Evolutionary conservation across 2,329 filamentous ascomycete genomes (phyloP), one percentile per base, ranked within the genome.

Genomic region (Trichoderma brevicompactum): DNA sequence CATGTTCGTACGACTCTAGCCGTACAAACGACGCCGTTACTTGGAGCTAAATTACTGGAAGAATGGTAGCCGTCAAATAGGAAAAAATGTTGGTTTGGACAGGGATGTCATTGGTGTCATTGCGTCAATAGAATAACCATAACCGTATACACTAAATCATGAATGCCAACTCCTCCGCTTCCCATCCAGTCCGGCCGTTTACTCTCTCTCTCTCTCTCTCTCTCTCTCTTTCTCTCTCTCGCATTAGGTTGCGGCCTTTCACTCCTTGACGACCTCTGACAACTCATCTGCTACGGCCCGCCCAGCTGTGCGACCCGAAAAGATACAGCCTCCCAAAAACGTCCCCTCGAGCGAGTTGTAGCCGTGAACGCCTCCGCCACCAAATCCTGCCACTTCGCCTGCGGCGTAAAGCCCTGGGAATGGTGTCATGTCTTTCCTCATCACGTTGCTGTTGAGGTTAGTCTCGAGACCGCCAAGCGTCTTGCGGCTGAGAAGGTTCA

Each of bases 311-410:
- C 85, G 75, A 0, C 86, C 86, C 0, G 85, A 87, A 69, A 88
- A 88, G 69, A 88, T 87, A 66, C 86, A 88, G 0, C 86, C 86
- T 13, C 86, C 86, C 4, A 88, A 69, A 70, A 88, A 88, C 0
- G 86, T 88, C 0, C 86, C 86, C 73, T 88, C 86, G 41, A 88
- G 81, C 1, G 86, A 83, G 69, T 79, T 86, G 69, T 88, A 88
- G 0, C 86, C 86, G 68, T 88, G 86, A 0, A 88, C 83, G 15
- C 86, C 86, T 2, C 86, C 86, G 2, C 86, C 86, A 0, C 86
- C 86, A 65, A 88, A 88, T 0, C 86, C 86, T 0, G 85, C 85
- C 1, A 78, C 84, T 71, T 88, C 86, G 6, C 86, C 86, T 0
- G 85, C 86, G 0, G 86, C 85, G 64, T 87, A 88, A 13, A 88